Evolutionary conservation across 163 green algal genomes (phyloP).

Genomic region (Chlamydomonas reinhardtii): DNA sequence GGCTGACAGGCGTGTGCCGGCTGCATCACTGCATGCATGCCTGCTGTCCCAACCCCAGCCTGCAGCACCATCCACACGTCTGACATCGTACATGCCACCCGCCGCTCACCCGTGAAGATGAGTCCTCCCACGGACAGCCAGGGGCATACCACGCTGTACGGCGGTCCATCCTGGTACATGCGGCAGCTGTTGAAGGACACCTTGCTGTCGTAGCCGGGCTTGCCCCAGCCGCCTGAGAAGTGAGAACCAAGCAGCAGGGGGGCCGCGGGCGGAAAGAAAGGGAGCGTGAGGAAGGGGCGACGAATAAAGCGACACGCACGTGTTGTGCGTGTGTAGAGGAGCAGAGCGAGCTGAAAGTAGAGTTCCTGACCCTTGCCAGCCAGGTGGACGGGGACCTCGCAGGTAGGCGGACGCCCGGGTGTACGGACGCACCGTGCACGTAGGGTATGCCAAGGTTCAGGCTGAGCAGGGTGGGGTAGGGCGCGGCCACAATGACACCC

Average conservation of each 20-base stretch:
- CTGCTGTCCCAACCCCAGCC: too few relatives aligned
- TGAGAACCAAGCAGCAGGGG: not conserved
- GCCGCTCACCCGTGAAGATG: slow-evolving; percentile 62
- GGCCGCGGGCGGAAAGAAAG: not conserved
- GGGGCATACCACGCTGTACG: slow-evolving; percentile 63
- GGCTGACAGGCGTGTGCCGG: too few relatives aligned
- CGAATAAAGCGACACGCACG: too few relatives aligned
- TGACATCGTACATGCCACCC: not conserved
- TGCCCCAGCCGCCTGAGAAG: slow-evolving; percentile 55
- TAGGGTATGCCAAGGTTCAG: slow-evolving; percentile 59
- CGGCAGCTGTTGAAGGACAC: slow-evolving; percentile 64
- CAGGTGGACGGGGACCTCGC: too few relatives aligned
- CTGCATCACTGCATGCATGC: too few relatives aligned
- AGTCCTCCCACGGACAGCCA: slow-evolving; percentile 74
- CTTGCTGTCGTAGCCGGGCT: slow-evolving; percentile 43
- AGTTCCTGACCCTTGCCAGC: too few relatives aligned
- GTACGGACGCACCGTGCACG: slow-evolving; percentile 22
- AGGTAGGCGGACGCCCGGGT: too few relatives aligned
- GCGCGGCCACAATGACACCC: slow-evolving; percentile 63
- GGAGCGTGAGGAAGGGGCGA: not conserved
- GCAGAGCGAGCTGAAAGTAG: too few relatives aligned
- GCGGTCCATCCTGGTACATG: slow-evolving; percentile 58
- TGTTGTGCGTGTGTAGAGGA: too few relatives aligned
- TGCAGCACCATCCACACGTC: too few relatives aligned
- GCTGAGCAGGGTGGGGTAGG: slow-evolving; percentile 56